Base-by-base conservation (phyloP, 345 rosid genomes). In the Gossypium turneri region DNA sequence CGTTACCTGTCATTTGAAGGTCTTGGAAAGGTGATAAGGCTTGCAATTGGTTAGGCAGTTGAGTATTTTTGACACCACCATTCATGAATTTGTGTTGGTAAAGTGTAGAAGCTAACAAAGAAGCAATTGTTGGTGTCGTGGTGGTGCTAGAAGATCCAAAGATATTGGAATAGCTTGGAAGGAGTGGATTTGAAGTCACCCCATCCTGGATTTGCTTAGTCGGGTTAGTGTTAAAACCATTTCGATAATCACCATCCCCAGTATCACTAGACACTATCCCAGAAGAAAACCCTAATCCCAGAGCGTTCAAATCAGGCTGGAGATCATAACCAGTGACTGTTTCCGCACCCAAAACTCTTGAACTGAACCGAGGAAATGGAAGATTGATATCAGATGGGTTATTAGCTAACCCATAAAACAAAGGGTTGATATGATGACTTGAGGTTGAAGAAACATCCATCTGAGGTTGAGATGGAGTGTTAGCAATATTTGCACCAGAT, bases 211-310 rank as follows among this genome's bases (percentile, higher is more conserved):
- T 78, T 67, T 80, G 82, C 72, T 82, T 79, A 5, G 17, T 52
- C 9, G 77, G 71, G 51, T 20, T 56, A 19, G 29, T 10, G 41
- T 73, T 72, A 74, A 83, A 81, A 3, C 82, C 79, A 66, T 77
- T 76, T 51, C 61, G 65, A 44, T 79, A 70, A 67, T 27, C 65
- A 73, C 1, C n/a, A 16, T 65, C 75, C 61, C 41, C 61, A 15
- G 66, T 64, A 72, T 72, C 85, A 78, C 60, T 75, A 74, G 71
- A 62, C 76, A 79, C 47, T 20, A 73, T 52, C 52, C 86, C 83
- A 12, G 92, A 82, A 63, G 89, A 85, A 85, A 86, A 86, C 86
- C 94, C 93, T 82, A 87, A 78, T 55, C 87, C 97, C 78, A 85
- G 88, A 72, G 81, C 80, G 67, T 80, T 80, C 53, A 86, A 69